Evolutionary conservation across 495 filamentous ascomycete genomes (phyloP).

Genomic region (Xylaria sp.): DNA sequence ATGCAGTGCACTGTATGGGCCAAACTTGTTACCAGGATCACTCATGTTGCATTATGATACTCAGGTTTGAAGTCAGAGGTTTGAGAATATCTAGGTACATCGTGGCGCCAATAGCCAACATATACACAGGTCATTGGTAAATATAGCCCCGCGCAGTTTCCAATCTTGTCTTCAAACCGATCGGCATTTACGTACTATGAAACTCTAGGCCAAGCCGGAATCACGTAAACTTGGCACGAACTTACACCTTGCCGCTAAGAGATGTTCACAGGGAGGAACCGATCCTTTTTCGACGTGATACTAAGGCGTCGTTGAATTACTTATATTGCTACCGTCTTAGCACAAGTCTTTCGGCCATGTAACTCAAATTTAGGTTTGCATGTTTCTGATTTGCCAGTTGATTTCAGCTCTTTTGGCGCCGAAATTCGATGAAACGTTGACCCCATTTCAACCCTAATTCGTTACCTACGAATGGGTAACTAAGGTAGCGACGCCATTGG

Average conservation of each 20-base stretch:
- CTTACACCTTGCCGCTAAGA: neutral
- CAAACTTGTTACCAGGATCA: neutral
- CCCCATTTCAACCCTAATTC: neutral
- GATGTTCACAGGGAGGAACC: neutral
- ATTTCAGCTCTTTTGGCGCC: neutral
- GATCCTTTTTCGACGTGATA: neutral
- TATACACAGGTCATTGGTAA: neutral
- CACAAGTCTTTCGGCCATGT: neutral
- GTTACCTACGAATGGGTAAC: neutral
- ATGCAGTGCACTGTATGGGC: neutral
- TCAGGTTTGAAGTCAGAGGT: slow-evolving; percentile 15
- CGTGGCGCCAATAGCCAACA: neutral
- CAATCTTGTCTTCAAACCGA: neutral
- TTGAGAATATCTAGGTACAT: neutral
- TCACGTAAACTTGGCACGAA: neutral
- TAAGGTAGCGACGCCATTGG: neutral
- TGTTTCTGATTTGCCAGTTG: neutral
- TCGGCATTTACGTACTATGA: neutral
- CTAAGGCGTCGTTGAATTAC: neutral
- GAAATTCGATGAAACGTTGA: neutral
- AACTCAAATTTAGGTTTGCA: neutral
- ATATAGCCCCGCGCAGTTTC: neutral
- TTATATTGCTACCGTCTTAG: neutral
- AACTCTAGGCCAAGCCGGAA: neutral
- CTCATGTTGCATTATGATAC: slow-evolving; percentile 13